Percentiles rank a stretch among this genome's conserved stretches.
Evolutionary conservation across 441 rosid genomes (phyloP).

Genomic region (Erodium chrysanthum): DNA sequence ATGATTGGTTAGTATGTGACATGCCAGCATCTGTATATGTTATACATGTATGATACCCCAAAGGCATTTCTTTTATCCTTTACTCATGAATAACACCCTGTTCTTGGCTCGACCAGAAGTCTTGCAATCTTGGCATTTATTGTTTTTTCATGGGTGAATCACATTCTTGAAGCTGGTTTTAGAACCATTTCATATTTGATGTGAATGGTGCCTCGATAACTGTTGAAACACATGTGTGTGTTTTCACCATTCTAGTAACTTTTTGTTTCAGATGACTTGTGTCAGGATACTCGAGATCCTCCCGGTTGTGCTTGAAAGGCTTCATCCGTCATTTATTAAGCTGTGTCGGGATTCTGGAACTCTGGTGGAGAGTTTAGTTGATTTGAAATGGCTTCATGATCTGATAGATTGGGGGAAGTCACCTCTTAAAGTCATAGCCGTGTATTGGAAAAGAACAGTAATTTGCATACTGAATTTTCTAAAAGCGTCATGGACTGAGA

Average conservation of each 20-base stretch:
- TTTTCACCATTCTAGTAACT: slow-evolving; percentile 12
- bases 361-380: slow-evolving; percentile 29
- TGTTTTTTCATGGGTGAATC: not conserved
- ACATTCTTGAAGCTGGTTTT: not conserved
- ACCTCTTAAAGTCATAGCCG: slow-evolving; percentile 66
- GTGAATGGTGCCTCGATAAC: slow-evolving; percentile 1
- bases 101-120: not conserved
- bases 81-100: not conserved
- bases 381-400: slow-evolving; percentile 80
- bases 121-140: not conserved
- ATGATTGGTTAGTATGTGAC: not conserved
- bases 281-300: slow-evolving; percentile 86
- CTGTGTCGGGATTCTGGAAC: slow-evolving; percentile 30
- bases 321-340: slow-evolving; percentile 28
- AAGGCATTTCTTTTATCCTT: not conserved
- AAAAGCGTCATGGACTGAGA: slow-evolving; percentile 35
- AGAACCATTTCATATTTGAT: not conserved
- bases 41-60: not conserved
- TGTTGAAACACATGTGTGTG: not conserved
- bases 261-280: slow-evolving; percentile 77
- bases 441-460: slow-evolving; percentile 81
- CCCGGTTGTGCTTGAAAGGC: slow-evolving; percentile 58
- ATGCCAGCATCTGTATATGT: not conserved
- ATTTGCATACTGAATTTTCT: slow-evolving; percentile 48
- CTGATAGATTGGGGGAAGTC: slow-evolving; percentile 94